A percentile compares a stretch with the other conserved stretches of the same genome.
phyloP scores from a whole-genome alignment of 1,284 basidiomycete genomes.

The Boletus albobrunnescens region DNA sequence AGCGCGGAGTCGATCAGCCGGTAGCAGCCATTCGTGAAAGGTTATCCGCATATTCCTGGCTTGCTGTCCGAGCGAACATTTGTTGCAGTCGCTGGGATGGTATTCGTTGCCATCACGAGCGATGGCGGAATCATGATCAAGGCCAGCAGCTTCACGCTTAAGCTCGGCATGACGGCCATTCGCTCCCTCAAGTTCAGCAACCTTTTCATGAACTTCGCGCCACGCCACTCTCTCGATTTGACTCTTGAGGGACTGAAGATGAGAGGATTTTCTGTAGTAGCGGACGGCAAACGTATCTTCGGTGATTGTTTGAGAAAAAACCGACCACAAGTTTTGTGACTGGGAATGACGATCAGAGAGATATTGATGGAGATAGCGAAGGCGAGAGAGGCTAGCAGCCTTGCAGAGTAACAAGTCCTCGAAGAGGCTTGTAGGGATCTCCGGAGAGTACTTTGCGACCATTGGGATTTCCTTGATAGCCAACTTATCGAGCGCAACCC shows the following conservation, averaged over 20 bases:
- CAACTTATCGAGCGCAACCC: conserved; percentile 42
- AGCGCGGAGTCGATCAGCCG: conserved; percentile 23
- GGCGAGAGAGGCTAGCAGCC: conserved; percentile 25
- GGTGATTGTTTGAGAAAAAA: conserved; percentile 18
- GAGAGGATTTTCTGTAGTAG: conserved; percentile 24
- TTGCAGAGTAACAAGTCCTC: conserved; percentile 40
- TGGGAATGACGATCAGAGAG: conserved; percentile 28
- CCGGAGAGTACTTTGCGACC: conserved; percentile 43
- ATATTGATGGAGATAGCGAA: conserved; percentile 30
- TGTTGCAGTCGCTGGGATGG: conserved; percentile 22
- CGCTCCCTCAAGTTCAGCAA: conserved; percentile 22
- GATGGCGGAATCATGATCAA: conserved; percentile 3
- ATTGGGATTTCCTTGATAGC: conserved; percentile 34
- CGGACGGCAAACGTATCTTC: conserved; percentile 29
- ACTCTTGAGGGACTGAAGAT: conserved; percentile 24
- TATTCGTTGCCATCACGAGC: conserved; percentile 1
- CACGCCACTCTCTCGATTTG: conserved; percentile 32
- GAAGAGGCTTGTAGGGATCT: conserved; percentile 37
- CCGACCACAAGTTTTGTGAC: conserved; percentile 10
- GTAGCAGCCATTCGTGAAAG: conserved; percentile 50
- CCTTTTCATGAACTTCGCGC: conserved; percentile 16
- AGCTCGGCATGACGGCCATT: conserved; percentile 22
- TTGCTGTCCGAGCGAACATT: conserved; percentile 32
- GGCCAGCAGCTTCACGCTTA: not conserved
- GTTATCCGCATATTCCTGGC: conserved; percentile 31